Base-by-base conservation (phyloP, 192 early-diverging fungal species). In the Podochytrium sp. region DNA sequence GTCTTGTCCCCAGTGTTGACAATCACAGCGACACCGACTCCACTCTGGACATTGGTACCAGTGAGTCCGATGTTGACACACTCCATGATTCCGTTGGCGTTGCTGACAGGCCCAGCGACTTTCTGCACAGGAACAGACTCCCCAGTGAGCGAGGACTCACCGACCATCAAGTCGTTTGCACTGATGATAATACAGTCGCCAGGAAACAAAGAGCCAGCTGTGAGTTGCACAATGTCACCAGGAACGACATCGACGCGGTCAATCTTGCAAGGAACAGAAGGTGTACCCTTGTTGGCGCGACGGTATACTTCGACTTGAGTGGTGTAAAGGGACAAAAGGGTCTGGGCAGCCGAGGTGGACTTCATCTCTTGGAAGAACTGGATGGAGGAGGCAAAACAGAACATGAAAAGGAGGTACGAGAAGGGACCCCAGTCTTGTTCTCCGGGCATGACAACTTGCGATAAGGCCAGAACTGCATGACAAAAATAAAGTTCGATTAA, bases 11-110 rank as follows among this genome's bases (percentile, higher is more conserved):
- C 85, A 25, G 78, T 86, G 39, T 66, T 68, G 30, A 83, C 62
- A 1, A 86, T 79, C 18, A 86, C 40, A 62, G 79, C 85, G n/a
- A 70, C 67, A 29, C 79, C 85, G n/a, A 80, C 80, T 35, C 85
- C 85, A 66, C 79, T 81, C 25, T 80, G 76, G 35, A 83, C 83
- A 0, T 70, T 74, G 0, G 85, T 86, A 23, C 78, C 78, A 80
- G 79, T 79, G 59, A 79, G 81, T 60, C 80, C 84, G 4, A 73
- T 33, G 47, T 76, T 65, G 7, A 77, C 71, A 3, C 78, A 71
- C 29, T 65, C 60, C 27, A 86, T 71, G 12, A 66, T 10, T 0
- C 43, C 43, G 0, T 47, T 47, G 0, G 43, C 10, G n/a, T 47
- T 47, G n/a, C n/a, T 20, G n/a, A 47, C 43, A 0, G 43, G 43